Evolutionary conservation across 768 basidiomycete species (phyloP).

Genomic region (Rhizopogon rudus): DNA sequence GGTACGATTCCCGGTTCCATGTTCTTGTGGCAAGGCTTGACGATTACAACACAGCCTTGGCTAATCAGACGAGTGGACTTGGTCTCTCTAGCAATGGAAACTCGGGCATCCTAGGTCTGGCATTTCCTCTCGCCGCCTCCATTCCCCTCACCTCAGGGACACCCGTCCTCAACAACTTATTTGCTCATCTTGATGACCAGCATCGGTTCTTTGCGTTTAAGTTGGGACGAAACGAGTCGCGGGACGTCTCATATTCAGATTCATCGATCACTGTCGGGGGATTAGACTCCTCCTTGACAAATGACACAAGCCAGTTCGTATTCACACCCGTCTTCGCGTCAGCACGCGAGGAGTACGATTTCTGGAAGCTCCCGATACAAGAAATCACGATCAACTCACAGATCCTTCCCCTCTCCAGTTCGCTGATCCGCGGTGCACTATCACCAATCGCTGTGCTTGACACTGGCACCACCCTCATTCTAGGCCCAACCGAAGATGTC

Average conservation of each 20-base stretch:
- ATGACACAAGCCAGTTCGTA: slow-evolving; percentile 27
- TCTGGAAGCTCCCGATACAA: slow-evolving; percentile 53
- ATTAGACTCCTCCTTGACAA: slow-evolving; percentile 34
- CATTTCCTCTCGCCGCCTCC: slow-evolving; percentile 44
- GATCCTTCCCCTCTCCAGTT: slow-evolving; percentile 36
- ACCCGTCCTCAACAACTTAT: slow-evolving; percentile 44
- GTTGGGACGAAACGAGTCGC: slow-evolving; percentile 32
- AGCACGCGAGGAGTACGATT: slow-evolving; percentile 37
- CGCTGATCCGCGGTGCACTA: slow-evolving; percentile 37
- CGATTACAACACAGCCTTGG: slow-evolving; percentile 32
- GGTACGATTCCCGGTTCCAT: slow-evolving; percentile 25
- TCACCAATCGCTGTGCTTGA: slow-evolving; percentile 55
- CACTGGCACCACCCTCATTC: slow-evolving; percentile 54
- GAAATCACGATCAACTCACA: slow-evolving; percentile 40
- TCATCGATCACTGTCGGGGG: slow-evolving; percentile 51
- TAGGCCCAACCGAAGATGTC: slow-evolving; percentile 50
- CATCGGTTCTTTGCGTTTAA: slow-evolving; percentile 47
- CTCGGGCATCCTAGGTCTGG: slow-evolving; percentile 53
- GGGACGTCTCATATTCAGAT: slow-evolving; percentile 13
- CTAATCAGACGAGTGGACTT: slow-evolving; percentile 37
- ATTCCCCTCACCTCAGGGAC: slow-evolving; percentile 39
- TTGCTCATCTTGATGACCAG: slow-evolving; percentile 34
- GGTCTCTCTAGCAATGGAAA: slow-evolving; percentile 41
- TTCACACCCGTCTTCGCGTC: slow-evolving; percentile 37
- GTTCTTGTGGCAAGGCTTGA: not conserved